Evolutionary conservation across 768 basidiomycete genomes (phyloP), one percentile per base, ranked within the genome.

Genomic region (Suillus lakei): DNA sequence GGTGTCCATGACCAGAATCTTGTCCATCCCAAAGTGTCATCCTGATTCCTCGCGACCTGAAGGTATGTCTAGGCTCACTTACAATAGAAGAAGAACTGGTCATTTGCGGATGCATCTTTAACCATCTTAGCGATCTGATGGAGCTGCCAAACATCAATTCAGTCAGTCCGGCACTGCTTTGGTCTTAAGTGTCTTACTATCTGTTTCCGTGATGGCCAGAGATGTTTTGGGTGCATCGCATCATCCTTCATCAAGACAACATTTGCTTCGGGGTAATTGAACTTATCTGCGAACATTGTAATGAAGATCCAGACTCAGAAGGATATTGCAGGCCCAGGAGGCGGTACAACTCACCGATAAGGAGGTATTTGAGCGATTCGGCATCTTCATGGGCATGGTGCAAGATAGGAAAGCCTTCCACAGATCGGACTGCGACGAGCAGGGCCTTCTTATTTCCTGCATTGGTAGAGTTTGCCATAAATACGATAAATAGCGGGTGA

Each of bases 81-180:
- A 88, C 87, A 89, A 51, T 86, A 86, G 64, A 89, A 87, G 66
- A 88, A 85, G 67, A 86, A 84, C 2, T 72, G 81, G 65, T 88
- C 88, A 0, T 84, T 84, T 4, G 81, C 66, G 21, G 77, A 72
- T 10, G 82, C 83, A 41, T 73, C 83, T 36, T 73, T 66, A 0
- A 86, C 83, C 8, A 89, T 74, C 2, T 77, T 76, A 0, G 75
- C 65, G 60, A 87, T 83, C 41, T 83, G 81, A 10, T 68, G 69
- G 26, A 79, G 69, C 86, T 87, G 54, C 13, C 55, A 16, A 39
- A 58, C 7, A 59, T 28, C n/a, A 4, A 9, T 51, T 12, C 32
- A 48, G 13, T 53, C 7, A n/a, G 32, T 39, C 18, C 15, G 30
- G 65, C 50, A 18, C n/a, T 16, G 26, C 30, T 12, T 38, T n/a